Conservation (phyloP, 805 yeast genomes). For the Kodamaea restingae region DNA sequence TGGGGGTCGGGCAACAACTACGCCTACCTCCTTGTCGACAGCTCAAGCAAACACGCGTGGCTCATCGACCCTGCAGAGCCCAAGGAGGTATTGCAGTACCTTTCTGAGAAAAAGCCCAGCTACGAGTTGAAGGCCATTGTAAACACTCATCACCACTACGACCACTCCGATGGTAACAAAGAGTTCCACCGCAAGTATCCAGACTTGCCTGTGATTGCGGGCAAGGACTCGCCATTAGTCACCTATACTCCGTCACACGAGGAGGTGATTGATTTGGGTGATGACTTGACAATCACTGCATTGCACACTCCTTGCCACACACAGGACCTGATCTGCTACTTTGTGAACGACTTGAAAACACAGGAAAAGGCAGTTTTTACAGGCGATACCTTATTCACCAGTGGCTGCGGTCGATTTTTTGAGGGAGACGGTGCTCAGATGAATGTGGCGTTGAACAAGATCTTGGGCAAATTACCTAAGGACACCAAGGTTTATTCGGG, state of each 20-base stretch:
- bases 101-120: constrained; percentile 37
- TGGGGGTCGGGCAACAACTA: constrained; percentile 95
- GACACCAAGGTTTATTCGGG: constrained; percentile 86
- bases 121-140: constrained; percentile 69
- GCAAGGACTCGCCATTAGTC: constrained; percentile 74
- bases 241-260: constrained; percentile 64
- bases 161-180: constrained; percentile 86
- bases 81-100: constrained; percentile 47
- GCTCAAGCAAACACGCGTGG: constrained; percentile 64
- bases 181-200: constrained; percentile 39
- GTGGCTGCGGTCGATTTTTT: constrained; percentile 96
- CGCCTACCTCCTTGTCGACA: constrained; percentile 73
- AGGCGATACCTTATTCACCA: constrained; percentile 90
- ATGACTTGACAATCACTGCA: constrained; percentile 62
- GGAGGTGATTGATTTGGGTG: constrained; percentile 61
- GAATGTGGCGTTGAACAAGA: constrained; percentile 61
- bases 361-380: constrained; percentile 77
- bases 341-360: constrained; percentile 58
- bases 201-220: constrained; percentile 70
- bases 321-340: constrained; percentile 91
- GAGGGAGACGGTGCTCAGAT: constrained; percentile 85
- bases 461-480: constrained; percentile 57
- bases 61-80: constrained; percentile 93
- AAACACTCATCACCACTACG: constrained; percentile 95
- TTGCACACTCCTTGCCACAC: constrained; percentile 98